Base-by-base conservation (phyloP, 176 grass and related monocot genomes). In the Aegilops bicornis region DNA sequence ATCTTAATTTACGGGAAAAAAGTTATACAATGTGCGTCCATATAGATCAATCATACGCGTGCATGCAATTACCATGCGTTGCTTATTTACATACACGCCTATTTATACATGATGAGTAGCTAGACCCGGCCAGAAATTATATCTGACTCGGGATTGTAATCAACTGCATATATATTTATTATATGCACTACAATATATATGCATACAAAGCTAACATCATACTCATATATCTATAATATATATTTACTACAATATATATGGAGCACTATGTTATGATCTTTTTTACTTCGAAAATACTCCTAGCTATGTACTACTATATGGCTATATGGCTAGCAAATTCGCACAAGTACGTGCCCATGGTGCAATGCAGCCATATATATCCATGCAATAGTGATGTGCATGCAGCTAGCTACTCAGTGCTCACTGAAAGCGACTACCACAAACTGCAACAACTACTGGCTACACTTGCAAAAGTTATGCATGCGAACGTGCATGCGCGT, bases 361-460 rank as follows among this genome's bases (percentile, higher is more conserved):
- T 31, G 59, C 80, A 73, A 72, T 65, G 50, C 25, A n/a, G 23
- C 33, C 42, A 43, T 65, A 84, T 89, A 59, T 76, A 87, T 61
- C 85, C 89, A 91, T 84, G 85, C 35, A 76, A 1, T 54, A 35
- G 85, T 86, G 82, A 24, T 83, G 64, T 83, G 79, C 79, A 84
- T 87, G 61, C 76, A 77, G 13, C 64, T 68, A 77, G 13, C 64
- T 68, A 22, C 47, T 30, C 65, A 76, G 65, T 89, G 86, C 78
- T 83, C 82, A 76, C 67, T 76, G 78, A 74, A 82, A 47, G 68
- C 4, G 66, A 88, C 68, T 75, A 54, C 13, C 84, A 83, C 85
- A 69, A 50, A 86, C 25, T 54, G 43, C 19, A 50, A 76, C 27
- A 61, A 42, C 50, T 69, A 78, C 48, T 89, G 50, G 58, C 79